These are phyloP conservation scores for Peniophora sp. DNA, from an alignment of 1,284 basidiomycete species.

Conservation along the genomic window DNA sequence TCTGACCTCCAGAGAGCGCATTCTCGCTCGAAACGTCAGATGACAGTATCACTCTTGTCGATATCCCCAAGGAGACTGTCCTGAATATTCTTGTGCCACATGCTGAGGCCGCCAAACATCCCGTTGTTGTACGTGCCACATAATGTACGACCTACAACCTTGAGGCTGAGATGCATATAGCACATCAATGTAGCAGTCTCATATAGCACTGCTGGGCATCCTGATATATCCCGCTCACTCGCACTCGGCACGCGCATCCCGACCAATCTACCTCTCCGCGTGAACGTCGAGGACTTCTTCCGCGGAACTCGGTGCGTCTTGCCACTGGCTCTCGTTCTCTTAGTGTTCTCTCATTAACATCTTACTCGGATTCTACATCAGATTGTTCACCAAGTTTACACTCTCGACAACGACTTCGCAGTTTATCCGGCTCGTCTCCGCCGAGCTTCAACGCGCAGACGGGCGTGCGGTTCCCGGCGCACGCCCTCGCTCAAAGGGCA, in stretches of 20 bases:
- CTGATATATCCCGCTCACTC: constrained; percentile 43
- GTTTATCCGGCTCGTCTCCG: constrained; percentile 59
- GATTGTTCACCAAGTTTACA: constrained; percentile 75
- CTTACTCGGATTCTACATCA: constrained; percentile 20
- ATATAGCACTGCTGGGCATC: constrained; percentile 52
- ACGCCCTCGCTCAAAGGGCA: constrained; percentile 30
- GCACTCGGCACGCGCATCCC: constrained; percentile 45
- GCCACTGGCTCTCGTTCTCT: background rate
- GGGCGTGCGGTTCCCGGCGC: constrained; percentile 19
- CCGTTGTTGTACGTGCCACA: constrained; percentile 39
- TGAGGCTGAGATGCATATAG: constrained; percentile 24
- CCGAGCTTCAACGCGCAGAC: constrained; percentile 36
- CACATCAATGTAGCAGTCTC: constrained; percentile 55
- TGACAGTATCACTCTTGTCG: constrained; percentile 36
- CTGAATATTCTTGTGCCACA: constrained; percentile 54
- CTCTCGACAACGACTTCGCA: constrained; percentile 68
- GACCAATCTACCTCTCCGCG: constrained; percentile 66
- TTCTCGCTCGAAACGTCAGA: constrained; percentile 27
- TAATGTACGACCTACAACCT: background rate
- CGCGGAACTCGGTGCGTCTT: constrained; percentile 38
- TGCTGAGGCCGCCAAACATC: constrained; percentile 47
- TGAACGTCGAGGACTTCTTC: constrained; percentile 85
- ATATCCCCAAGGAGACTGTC: constrained; percentile 35
- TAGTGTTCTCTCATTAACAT: background rate
- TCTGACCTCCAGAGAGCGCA: background rate